Conservation (phyloP, 352 stramenopile genomes). For the Phytophthora litchii region DNA sequence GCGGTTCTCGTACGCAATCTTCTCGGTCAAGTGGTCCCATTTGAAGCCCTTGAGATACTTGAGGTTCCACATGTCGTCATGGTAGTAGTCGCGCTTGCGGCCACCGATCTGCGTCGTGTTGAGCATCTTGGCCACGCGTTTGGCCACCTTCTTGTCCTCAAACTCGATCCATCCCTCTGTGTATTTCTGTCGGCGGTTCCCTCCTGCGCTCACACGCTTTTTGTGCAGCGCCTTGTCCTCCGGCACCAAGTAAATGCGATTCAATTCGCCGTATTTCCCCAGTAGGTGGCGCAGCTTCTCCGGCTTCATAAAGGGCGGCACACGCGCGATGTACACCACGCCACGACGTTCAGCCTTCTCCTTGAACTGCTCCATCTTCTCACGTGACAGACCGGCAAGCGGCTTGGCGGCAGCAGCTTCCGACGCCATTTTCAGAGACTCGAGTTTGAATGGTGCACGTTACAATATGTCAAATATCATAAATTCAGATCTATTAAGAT, state of each 20-base stretch:
- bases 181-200: slow-evolving; percentile 91
- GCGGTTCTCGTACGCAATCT: slow-evolving; percentile 93
- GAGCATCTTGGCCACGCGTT: slow-evolving; percentile 91
- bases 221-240: slow-evolving; percentile 95
- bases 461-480: too few relatives aligned
- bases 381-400: slow-evolving; percentile 38
- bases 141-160: slow-evolving; percentile 96
- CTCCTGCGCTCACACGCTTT: slow-evolving; percentile 87
- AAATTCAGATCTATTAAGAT: too few relatives aligned
- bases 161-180: slow-evolving; percentile 99
- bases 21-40: slow-evolving; percentile 98
- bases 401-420: slow-evolving; percentile 25
- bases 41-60: slow-evolving; percentile 99
- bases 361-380: slow-evolving; percentile 64
- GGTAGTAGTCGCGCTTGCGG: slow-evolving; percentile 96
- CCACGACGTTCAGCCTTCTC: slow-evolving; percentile 53
- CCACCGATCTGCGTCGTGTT: slow-evolving; percentile 94
- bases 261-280: slow-evolving; percentile 92
- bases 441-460: slow-evolving; percentile 6
- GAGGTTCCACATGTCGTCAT: slow-evolving; percentile 98
- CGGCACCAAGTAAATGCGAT: slow-evolving; percentile 96
- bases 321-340: slow-evolving; percentile 93
- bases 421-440: slow-evolving; percentile 2
- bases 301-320: slow-evolving; percentile 97
- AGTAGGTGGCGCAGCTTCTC: slow-evolving; percentile 95